Conservation (phyloP, 805 yeast genomes). For the Phaffomyces opuntiae region DNA sequence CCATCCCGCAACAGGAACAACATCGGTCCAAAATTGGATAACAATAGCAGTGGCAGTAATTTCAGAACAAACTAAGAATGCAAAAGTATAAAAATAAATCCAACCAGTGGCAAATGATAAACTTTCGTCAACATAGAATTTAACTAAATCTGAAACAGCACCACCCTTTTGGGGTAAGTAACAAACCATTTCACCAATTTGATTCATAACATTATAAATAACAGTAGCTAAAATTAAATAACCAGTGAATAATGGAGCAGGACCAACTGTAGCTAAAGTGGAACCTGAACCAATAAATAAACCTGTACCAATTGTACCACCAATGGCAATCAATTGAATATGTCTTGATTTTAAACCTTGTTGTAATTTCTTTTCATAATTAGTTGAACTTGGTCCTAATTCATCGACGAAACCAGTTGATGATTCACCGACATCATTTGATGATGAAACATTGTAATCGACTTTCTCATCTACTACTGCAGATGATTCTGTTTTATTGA, state of each 20-base stretch:
- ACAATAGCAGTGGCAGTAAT: constrained; percentile 53
- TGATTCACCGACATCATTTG: constrained; percentile 16
- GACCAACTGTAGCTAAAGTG: constrained; percentile 60
- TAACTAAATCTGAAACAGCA: constrained; percentile 52
- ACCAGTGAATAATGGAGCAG: constrained; percentile 58
- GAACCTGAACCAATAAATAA: constrained; percentile 69
- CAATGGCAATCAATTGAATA: constrained; percentile 75
- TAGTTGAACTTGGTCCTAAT: constrained; percentile 4
- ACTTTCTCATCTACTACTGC: constrained; percentile 13
- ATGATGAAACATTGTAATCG: constrained; percentile 4
- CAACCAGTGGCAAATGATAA: constrained; percentile 25
- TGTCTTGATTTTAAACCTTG: constrained; percentile 51
- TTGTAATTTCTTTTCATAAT: constrained; percentile 12
- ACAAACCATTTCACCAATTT: constrained; percentile 63
- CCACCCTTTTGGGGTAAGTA: constrained; percentile 57
- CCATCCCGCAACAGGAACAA: constrained; percentile 57
- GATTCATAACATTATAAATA: constrained; percentile 58
- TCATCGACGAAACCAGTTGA: constrained; percentile 22
- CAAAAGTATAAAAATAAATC: constrained; percentile 23
- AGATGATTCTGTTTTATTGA: neutral
- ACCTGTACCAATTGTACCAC: constrained; percentile 84
- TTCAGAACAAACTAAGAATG: constrained; percentile 32
- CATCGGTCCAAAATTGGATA: constrained; percentile 47
- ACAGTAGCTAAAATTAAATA: constrained; percentile 57
- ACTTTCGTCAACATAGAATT: constrained; percentile 38